Evolutionary conservation across 495 filamentous ascomycete species (phyloP).

Genomic region (Xylaria palmicola): DNA sequence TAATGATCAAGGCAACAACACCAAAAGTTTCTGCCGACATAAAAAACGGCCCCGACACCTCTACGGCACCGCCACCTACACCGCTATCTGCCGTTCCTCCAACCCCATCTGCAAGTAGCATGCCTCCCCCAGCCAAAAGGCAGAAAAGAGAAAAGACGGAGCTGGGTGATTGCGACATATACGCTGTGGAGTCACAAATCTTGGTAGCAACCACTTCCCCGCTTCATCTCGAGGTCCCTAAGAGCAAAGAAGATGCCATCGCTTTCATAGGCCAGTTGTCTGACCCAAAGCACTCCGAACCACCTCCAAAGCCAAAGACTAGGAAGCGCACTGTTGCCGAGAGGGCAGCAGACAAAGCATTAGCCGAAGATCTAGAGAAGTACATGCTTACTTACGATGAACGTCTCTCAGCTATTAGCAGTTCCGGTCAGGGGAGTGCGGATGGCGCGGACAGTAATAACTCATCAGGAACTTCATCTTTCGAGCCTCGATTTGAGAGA

Average conservation of each 20-base stretch:
- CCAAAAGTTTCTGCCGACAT: constrained; percentile 50
- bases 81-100: constrained; percentile 61
- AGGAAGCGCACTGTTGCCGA: constrained; percentile 94
- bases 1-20: constrained; percentile 72
- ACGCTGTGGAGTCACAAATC: constrained; percentile 70
- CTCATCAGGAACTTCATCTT: constrained; percentile 64
- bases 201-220: constrained; percentile 67
- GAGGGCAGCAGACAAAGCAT: constrained; percentile 87
- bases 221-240: constrained; percentile 73
- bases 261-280: constrained; percentile 65
- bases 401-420: constrained; percentile 60
- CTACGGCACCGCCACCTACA: constrained; percentile 62
- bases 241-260: constrained; percentile 64
- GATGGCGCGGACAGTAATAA: constrained; percentile 72
- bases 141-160: constrained; percentile 69
- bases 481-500: constrained; percentile 82
- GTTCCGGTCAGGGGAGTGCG: constrained; percentile 53
- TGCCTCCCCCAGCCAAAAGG: constrained; percentile 65
- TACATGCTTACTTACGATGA: constrained; percentile 96
- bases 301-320: constrained; percentile 78
- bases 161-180: constrained; percentile 68
- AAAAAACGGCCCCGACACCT: constrained; percentile 49
- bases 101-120: constrained; percentile 51
- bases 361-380: constrained; percentile 81
- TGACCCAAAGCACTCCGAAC: constrained; percentile 71